Evolutionary conservation across 148 eudicot species (phyloP).

Genomic region (Nepenthes mirabilis): DNA sequence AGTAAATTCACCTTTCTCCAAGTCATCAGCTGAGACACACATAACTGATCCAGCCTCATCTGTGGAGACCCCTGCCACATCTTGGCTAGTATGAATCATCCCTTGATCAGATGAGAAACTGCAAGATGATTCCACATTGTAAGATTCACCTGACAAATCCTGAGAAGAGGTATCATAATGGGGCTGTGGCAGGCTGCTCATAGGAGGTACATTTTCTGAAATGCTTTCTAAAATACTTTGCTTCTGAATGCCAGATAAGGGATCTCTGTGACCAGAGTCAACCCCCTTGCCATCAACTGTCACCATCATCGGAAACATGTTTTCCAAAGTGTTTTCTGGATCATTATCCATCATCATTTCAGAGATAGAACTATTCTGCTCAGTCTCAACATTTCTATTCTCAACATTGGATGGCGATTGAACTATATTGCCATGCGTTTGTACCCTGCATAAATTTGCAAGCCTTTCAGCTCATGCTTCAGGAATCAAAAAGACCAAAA

Average conservation of each 20-base stretch:
- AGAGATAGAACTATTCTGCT: conserved; percentile 2
- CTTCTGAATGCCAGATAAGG: conserved; percentile 4
- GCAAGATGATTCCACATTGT: conserved; percentile 3
- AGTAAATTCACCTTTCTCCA: conserved; percentile 9
- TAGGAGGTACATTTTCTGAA: conserved; percentile 8
- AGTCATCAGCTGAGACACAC: conserved; percentile 1
- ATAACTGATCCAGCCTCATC: conserved; percentile 1
- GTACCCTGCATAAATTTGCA: conserved; percentile 32
- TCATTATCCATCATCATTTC: conserved; percentile 2
- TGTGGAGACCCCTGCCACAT: conserved; percentile 1
- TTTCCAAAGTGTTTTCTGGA: conserved; percentile 9
- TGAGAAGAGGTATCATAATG: conserved; percentile 1
- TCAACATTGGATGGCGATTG: conserved; percentile 7
- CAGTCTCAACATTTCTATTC: conserved; percentile 5
- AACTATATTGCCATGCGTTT: conserved; percentile 17
- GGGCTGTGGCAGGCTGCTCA: conserved; percentile 8
- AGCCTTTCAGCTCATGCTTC: conserved; percentile 4
- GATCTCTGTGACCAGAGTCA: conserved; percentile 3
- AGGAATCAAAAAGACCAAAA: background rate
- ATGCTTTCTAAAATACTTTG: conserved; percentile 4
- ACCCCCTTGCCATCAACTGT: conserved; percentile 8
- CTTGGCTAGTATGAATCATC: conserved; percentile 1
- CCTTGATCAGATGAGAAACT: background rate
- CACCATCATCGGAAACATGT: conserved; percentile 10
- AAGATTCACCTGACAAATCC: conserved; percentile 6